Base-by-base conservation (phyloP, 2,329 filamentous ascomycete genomes). In the Colletotrichum tropicale region DNA sequence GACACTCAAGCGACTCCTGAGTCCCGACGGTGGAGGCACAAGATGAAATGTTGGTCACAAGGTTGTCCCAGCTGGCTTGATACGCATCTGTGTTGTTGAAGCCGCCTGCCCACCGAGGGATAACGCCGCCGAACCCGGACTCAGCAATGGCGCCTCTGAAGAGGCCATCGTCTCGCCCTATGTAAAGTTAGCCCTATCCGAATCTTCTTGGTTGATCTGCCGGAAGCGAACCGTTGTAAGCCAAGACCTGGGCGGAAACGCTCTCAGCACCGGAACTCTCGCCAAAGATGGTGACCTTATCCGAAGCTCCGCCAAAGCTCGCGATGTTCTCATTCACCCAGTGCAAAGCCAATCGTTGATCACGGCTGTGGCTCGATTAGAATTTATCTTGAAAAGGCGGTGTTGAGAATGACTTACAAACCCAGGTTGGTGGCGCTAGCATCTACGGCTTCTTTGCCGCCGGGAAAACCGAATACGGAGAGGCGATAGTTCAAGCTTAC, bases 91-190 rank as follows among this genome's bases (percentile, higher is more conserved):
- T 83, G n/a, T 79, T 78, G 65, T 83, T 84, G 28, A 82, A 77
- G 16, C 80, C 80, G 16, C 81, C 80, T 9, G 77, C 74, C 43
- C 78, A 80, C 65, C 83, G 77, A 4, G 75, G 70, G 12, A 85
- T 80, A 28, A 81, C 78, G 8, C 80, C 81, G 3, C 83, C 83
- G 34, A 85, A 86, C 9, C 88, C 88, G 16, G 88, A 90, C 77
- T 92, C 80, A 48, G 85, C 85, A 21, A 90, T 89, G 2, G 84
- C 89, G 8, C 79, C 87, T 6, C 87, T 84, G 79, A 91, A 91
- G 1, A 92, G 85, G 1, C 84, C 83, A 70, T 91, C 88, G 65
- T 90, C 84, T 24, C 88, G 83, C 34, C 83, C 83, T 76, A 8
- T n/a, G 4, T 15, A 21, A 24, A 26, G 48, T 76, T 15, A 68